phyloP scores from a whole-genome alignment of 306 rosid species.

The Datisca glomerata region DNA sequence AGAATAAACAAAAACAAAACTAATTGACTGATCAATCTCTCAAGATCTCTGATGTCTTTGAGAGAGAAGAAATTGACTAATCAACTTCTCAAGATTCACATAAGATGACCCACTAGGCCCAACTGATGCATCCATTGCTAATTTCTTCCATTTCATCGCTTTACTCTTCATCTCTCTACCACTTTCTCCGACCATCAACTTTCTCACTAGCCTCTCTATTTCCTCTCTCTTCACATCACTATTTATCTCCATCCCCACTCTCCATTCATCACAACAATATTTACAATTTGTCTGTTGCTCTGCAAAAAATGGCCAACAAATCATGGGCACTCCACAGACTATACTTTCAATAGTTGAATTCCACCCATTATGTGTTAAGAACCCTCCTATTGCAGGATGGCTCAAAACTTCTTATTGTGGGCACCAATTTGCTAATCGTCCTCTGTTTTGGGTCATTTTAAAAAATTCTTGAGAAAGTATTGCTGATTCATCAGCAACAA shows the following conservation, averaged over 20 bases:
- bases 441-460: conserved; percentile 22
- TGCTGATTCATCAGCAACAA: conserved; percentile 22
- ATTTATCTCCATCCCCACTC: conserved; percentile 54
- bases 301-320: conserved; percentile 67
- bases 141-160: conserved; percentile 31
- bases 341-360: conserved; percentile 61
- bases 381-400: conserved; percentile 49
- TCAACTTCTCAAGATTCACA: conserved; percentile 17
- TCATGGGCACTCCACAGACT: conserved; percentile 44
- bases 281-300: conserved; percentile 73
- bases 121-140: conserved; percentile 20
- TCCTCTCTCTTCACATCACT: conserved; percentile 24
- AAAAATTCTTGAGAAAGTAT: conserved; percentile 28
- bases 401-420: conserved; percentile 47
- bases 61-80: conserved; percentile 16
- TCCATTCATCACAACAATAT: conserved; percentile 44
- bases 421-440: conserved; percentile 42
- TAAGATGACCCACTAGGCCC: conserved; percentile 24
- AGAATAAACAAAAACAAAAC: too few species aligned
- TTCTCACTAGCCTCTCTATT: conserved; percentile 33
- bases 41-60: too few species aligned
- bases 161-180: conserved; percentile 39
- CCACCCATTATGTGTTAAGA: conserved; percentile 68
- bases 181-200: conserved; percentile 42
- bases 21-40: too few species aligned